Base-by-base conservation (phyloP, 768 basidiomycete genomes). In the Collybiopsis confluens region DNA sequence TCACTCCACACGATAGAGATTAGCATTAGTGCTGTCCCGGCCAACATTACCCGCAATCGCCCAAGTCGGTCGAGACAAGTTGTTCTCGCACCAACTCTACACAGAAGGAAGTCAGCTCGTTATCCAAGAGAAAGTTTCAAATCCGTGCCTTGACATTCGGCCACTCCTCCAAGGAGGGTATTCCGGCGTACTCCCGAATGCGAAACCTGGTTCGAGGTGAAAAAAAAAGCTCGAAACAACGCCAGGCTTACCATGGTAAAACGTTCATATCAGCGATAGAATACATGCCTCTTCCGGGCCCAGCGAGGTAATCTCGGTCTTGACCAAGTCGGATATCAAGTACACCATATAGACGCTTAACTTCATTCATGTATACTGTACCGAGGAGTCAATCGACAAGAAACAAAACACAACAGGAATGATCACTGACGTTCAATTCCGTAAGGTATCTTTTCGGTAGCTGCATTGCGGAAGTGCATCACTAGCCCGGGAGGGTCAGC, bases 281-380 rank as follows among this genome's bases (percentile, higher is more conserved):
- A 63, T 78, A 81, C 60, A 79, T 83, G 23, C 88, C 89, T 54
- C 73, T 73, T 0, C 81, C 85, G 13, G 82, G 70, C 16, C 93
- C 92, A 20, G 80, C 90, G 4, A 16, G 95, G 81, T 65, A 78
- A 94, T 37, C 92, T 90, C n/a, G 88, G 79, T 51, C 75, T 80
- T 42, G 73, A 66, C 20, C 20, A 21, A 95, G 78, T 21, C 87
- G 81, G 45, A 85, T 81, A 61, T 95, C 83, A 41, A 95, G 78
- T 3, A 95, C 93, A 18, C 80, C 73, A 64, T 88, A 93, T 23
- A 95, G 76, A 21, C 94, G 81, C 60, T 81, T 83, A 3, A 90
- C 89, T 74, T 96, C 94, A 24, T 90, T 82, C 18, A 73, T 60
- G 68, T 90, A 48, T 20, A 30, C 47, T 59, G 15, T 2, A 10